A percentile compares a stretch with the other conserved stretches of the same genome.
Conservation (phyloP, 2,329 filamentous ascomycete genomes). For the Ciborinia camelliae region DNA sequence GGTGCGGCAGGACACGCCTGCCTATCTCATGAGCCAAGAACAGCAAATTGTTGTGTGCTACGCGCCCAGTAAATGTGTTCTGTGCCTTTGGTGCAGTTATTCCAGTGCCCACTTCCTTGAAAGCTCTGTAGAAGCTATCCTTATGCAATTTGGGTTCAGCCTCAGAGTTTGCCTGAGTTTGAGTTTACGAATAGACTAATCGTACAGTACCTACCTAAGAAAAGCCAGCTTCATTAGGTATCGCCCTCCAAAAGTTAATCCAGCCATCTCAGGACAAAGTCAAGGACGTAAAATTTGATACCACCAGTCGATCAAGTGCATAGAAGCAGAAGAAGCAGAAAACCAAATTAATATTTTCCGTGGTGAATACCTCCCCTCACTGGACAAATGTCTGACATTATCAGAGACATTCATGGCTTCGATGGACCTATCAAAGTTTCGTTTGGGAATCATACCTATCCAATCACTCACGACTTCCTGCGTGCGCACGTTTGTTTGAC, state of each 20-base stretch:
- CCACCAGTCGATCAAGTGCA: not conserved
- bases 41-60: too few species aligned
- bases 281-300: not conserved
- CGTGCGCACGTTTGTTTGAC: conserved; percentile 92
- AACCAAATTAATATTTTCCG: not conserved
- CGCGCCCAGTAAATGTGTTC: conserved; percentile 84
- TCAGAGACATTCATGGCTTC: conserved; percentile 66
- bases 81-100: conserved; percentile 68
- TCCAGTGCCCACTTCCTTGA: conserved; percentile 72
- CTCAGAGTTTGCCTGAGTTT: conserved; percentile 55
- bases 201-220: too few species aligned
- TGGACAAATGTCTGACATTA: conserved; percentile 11
- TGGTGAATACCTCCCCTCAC: conserved; percentile 19
- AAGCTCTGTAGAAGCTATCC: conserved; percentile 75
- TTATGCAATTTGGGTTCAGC: conserved; percentile 59
- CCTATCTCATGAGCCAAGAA: too few species aligned
- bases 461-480: conserved; percentile 78
- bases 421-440: conserved; percentile 68
- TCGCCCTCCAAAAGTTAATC: not conserved
- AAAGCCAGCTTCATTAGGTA: too few species aligned
- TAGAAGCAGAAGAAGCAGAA: not conserved
- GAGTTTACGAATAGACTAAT: too few species aligned
- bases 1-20: too few species aligned
- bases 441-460: conserved; percentile 64
- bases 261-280: not conserved